Evolutionary conservation across 306 rosid genomes (phyloP), one percentile per base, ranked within the genome.

Genomic region (Psophocarpus tetragonolobus): DNA sequence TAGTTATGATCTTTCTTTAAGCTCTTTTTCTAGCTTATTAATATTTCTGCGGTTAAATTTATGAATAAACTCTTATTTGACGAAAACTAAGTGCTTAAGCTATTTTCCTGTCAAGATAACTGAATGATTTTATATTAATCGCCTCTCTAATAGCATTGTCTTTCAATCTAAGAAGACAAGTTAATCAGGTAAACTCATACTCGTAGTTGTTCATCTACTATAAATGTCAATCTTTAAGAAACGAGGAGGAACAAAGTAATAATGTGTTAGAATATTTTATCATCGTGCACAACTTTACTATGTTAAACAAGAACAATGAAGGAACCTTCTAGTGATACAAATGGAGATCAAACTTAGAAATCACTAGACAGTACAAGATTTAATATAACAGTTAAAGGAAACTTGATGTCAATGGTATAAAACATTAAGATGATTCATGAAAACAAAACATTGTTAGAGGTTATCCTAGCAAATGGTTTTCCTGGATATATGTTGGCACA

Each of bases 241-340:
- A 69, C 27, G 27, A 50, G 50, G 47, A 47, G 61, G 26, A 50
- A 18, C 20, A 35, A 20, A 18, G 30, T 18, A 51, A 33, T 6
- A 72, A 53, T 53, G 51, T 6, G 12, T 26, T 26, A 54, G 38
- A 36, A 53, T 35, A 23, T 35, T 35, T 62, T 63, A 71, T 60
- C 39, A 48, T 56, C 74, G 12, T 14, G 39, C 85, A 27, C 15
- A 47, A 30, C 30, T 62, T 50, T 33, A 74, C 32, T 65, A 62
- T 38, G 60, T 54, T 68, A 68, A 23, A 54, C 36, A 57, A 17
- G 71, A 65, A 81, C 38, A 29, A 18, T 15, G 66, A 65, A 74
- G 70, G 38, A n/a, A 51, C 35, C 27, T 69, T 23, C 61, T 11
- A 47, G 21, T 13, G 69, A 41, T 53, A 72, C 60, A 72, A 60